A percentile compares a stretch with the other conserved stretches of the same genome.
Evolutionary conservation across 768 basidiomycete genomes (phyloP).

Genomic region (Agaricus subrufescens): DNA sequence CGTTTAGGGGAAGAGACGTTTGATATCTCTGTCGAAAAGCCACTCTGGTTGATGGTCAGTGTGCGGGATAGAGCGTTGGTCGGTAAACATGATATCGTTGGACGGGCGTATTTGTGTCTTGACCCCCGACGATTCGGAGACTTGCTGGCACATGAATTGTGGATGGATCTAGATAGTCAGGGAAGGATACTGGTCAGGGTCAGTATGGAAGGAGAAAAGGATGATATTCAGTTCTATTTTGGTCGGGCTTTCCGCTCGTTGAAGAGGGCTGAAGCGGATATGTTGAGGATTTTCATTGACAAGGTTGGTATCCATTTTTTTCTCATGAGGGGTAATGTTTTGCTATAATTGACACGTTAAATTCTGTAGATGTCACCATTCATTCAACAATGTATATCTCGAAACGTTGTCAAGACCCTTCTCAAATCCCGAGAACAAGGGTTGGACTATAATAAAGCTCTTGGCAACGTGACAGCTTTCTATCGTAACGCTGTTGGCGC

Average conservation of each 20-base stretch:
- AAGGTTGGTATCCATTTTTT: slow-evolving; percentile 53
- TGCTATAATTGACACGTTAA: background rate
- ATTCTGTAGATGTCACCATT: slow-evolving; percentile 82
- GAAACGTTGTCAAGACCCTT: slow-evolving; percentile 69
- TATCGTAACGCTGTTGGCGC: slow-evolving; percentile 74
- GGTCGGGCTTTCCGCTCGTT: slow-evolving; percentile 91
- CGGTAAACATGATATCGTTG: slow-evolving; percentile 91
- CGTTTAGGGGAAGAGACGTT: slow-evolving; percentile 91
- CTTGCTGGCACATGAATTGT: slow-evolving; percentile 85
- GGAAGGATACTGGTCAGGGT: slow-evolving; percentile 85
- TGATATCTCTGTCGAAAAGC: slow-evolving; percentile 88
- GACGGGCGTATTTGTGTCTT: slow-evolving; percentile 87
- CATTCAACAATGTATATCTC: slow-evolving; percentile 82
- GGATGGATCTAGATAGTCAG: slow-evolving; percentile 84
- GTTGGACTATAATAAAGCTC: slow-evolving; percentile 86
- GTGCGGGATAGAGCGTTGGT: slow-evolving; percentile 86
- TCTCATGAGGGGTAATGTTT: background rate
- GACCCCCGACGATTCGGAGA: slow-evolving; percentile 88
- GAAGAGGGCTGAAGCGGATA: slow-evolving; percentile 91
- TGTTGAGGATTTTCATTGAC: slow-evolving; percentile 95
- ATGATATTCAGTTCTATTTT: slow-evolving; percentile 96
- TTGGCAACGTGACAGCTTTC: slow-evolving; percentile 77
- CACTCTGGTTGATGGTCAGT: slow-evolving; percentile 97
- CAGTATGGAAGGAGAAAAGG: slow-evolving; percentile 99
- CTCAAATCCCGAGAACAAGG: slow-evolving; percentile 54